Evolutionary conservation across 2,329 filamentous ascomycete genomes (phyloP).

Genomic region (Colletotrichum horii): DNA sequence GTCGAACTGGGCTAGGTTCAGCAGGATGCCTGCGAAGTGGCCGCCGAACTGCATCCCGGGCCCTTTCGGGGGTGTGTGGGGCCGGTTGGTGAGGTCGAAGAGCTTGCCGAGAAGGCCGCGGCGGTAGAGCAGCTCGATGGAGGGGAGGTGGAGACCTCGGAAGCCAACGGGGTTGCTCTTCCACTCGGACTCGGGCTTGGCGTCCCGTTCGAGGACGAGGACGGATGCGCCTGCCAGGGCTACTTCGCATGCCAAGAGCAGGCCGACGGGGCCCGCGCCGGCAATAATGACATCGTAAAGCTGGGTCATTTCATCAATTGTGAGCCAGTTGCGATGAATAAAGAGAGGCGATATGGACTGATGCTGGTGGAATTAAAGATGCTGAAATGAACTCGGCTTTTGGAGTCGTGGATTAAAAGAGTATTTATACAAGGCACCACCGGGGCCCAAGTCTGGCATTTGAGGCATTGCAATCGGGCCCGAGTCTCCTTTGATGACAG

Average conservation of each 20-base stretch:
- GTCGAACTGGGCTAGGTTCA: constrained; percentile 32
- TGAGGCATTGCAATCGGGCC: background rate
- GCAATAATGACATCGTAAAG: constrained; percentile 39
- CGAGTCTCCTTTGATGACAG: background rate
- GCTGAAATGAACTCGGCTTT: background rate
- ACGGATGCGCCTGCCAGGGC: constrained; percentile 34
- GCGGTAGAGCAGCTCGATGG: constrained; percentile 40
- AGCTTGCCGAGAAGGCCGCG: constrained; percentile 40
- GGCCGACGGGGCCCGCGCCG: constrained; percentile 39
- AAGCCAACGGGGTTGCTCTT: constrained; percentile 32
- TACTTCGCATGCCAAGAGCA: constrained; percentile 41
- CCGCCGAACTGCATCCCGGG: constrained; percentile 34
- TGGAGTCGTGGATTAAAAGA: background rate
- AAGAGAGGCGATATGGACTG: background rate
- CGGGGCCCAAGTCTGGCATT: background rate
- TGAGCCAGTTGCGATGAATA: background rate
- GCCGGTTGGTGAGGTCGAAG: constrained; percentile 16
- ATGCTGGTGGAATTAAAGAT: background rate
- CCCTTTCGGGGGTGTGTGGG: constrained; percentile 10
- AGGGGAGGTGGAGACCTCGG: constrained; percentile 37
- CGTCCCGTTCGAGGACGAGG: constrained; percentile 44
- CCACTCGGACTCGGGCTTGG: constrained; percentile 35
- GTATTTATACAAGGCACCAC: background rate
- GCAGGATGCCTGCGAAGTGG: constrained; percentile 34
- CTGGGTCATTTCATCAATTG: background rate